Evolutionary conservation across 306 rosid genomes (phyloP), one percentile per base, ranked within the genome.

Genomic region (Prunus kanzakura): DNA sequence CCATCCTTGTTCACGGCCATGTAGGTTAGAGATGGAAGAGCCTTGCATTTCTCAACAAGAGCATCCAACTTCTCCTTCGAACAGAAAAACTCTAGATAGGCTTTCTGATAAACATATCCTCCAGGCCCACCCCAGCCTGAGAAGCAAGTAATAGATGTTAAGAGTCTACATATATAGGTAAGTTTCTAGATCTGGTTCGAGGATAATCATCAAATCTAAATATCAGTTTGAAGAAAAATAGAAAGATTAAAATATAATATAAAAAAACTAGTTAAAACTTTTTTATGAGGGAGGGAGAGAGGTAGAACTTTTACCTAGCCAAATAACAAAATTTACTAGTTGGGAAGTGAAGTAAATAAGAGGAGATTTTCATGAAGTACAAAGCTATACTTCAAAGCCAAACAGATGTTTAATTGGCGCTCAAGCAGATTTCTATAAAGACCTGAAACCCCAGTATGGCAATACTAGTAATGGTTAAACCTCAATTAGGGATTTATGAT

Each of bases 41-140:
- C 86, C 93, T 84, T 88, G 93, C 89, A 86, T 75, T 95, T 89
- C 51, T 80, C 82, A 74, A 92, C 76, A 73, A 95, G 84, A 49
- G 84, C 79, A 64, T 92, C 84, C 83, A 95, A 81, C 86, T 83
- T 87, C 76, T 90, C 97, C 87, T 84, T 88, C 0, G 97, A 90
- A 87, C 97, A 95, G 88, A 92, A 95, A 64, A 92, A 95, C 83
- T 95, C 99, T n/a, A 95, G 73, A 73, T 95, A 95, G 66, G 99
- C 96, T 88, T 95, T 95, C 80, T 95, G 99, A 77, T 95, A 95
- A 74, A 95, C 96, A 79, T 89, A 89, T 20, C 99, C 99, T 71
- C 93, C 93, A 56, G 93, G 85, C 71, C 97, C 97, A 61, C 99
- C 97, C 97, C 99, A 95, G 69, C 99, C 99, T 92, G 89, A 15